A percentile compares a stretch with the other conserved stretches of the same genome.
These are phyloP conservation scores for Quercus lobata DNA, from an alignment of 331 rosid genomes.

Conservation along the genomic window DNA sequence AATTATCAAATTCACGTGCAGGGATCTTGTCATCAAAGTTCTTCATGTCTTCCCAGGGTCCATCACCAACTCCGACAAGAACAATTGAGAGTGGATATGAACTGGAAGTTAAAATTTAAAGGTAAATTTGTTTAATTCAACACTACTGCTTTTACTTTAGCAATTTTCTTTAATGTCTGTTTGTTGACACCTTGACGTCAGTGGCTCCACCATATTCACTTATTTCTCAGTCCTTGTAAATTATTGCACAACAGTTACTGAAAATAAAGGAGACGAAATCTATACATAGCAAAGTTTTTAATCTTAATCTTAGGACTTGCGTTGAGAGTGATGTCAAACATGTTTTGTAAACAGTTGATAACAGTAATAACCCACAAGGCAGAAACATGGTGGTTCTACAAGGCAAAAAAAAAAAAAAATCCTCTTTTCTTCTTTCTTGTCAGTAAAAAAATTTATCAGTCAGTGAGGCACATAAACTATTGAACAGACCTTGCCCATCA, in stretches of 20 bases:
- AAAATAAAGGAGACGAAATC: background rate
- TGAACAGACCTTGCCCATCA: background rate
- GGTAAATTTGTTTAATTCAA: background rate
- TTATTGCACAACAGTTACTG: background rate
- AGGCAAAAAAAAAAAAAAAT: background rate
- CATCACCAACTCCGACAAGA: constrained; percentile 93
- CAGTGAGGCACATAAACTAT: background rate
- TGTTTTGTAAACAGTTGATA: background rate
- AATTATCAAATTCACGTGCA: constrained; percentile 74
- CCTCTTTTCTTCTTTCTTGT: background rate
- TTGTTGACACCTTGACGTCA: background rate
- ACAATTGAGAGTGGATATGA: constrained; percentile 72
- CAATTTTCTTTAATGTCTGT: background rate
- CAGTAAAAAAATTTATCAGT: background rate
- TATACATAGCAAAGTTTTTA: background rate
- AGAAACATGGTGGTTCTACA: background rate
- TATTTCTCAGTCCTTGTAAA: background rate
- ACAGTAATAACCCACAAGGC: background rate
- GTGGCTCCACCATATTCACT: background rate
- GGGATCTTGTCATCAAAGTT: constrained; percentile 88
- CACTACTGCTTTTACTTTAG: background rate
- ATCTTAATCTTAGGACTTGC: background rate
- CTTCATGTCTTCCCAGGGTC: constrained; percentile 97
- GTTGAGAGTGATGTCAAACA: background rate
- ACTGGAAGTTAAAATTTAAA: constrained; percentile 37